Evolutionary conservation across 1,284 basidiomycete species (phyloP).

Genomic region (Melampsora larici-populina): DNA sequence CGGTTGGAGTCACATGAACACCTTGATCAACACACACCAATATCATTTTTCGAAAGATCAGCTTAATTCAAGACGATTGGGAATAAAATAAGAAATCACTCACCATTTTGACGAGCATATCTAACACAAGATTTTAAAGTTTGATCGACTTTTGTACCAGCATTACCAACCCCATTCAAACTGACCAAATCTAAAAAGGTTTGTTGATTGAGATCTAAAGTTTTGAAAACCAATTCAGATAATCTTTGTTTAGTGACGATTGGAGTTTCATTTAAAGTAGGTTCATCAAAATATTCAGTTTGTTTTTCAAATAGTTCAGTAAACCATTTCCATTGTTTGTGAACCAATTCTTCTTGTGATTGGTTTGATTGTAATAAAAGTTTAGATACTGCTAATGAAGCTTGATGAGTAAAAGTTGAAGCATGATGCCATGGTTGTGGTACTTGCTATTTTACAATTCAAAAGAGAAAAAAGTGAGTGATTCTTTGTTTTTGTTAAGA

Average conservation of each 20-base stretch:
- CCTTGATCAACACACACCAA: not conserved
- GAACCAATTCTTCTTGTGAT: not conserved
- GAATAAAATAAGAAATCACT: not conserved
- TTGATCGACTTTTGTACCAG: not conserved
- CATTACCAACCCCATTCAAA: not conserved
- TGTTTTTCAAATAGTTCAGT: not conserved
- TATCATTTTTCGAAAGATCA: not conserved
- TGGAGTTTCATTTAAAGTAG: not conserved
- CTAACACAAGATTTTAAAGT: not conserved
- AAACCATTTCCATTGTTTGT: not conserved
- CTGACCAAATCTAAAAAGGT: not conserved
- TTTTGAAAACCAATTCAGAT: not conserved
- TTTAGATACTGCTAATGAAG: not conserved
- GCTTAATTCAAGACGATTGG: not conserved
- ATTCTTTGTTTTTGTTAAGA: not conserved
- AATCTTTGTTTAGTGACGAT: not conserved
- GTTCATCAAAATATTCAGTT: not conserved
- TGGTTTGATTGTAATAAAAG: not conserved
- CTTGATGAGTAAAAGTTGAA: conserved; percentile 4
- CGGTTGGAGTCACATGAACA: conserved; percentile 12
- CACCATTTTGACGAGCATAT: conserved; percentile 1
- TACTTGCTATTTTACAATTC: not conserved
- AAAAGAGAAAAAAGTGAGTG: not conserved
- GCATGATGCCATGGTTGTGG: conserved; percentile 13
- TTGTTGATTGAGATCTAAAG: not conserved